Evolutionary conservation across 2,329 filamentous ascomycete genomes (phyloP).

Genomic region (Exophiala aquamarina): DNA sequence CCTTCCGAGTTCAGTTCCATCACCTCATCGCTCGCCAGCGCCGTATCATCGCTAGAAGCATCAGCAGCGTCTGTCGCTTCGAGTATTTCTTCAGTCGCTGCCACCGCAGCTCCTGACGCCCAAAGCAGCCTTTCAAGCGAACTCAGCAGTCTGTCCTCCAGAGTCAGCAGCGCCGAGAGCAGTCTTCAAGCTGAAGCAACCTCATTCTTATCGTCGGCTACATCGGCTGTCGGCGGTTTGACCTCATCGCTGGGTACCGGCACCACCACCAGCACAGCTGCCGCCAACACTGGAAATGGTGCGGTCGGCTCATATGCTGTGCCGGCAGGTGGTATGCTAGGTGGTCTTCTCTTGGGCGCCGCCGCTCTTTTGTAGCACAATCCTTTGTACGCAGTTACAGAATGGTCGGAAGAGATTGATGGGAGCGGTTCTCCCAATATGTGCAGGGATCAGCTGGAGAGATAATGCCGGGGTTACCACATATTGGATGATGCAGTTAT

Average conservation of each 20-base stretch:
- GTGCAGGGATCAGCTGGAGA: too few species aligned
- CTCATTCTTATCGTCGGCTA: conserved; percentile 11
- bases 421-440: too few species aligned
- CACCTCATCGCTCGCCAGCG: conserved; percentile 11
- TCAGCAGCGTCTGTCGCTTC: conserved; percentile 12
- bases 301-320: conserved; percentile 11
- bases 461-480: too few species aligned
- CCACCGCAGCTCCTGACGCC: conserved; percentile 12
- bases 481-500: too few species aligned
- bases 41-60: conserved; percentile 11
- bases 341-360: conserved; percentile 17
- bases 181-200: conserved; percentile 10
- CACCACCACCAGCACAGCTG: conserved; percentile 3
- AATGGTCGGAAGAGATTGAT: too few species aligned
- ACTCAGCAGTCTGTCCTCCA: conserved; percentile 18
- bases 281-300: conserved; percentile 12
- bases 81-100: conserved; percentile 17
- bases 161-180: conserved; percentile 14
- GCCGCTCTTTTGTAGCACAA: conserved; percentile 17
- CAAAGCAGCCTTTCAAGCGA: conserved; percentile 19
- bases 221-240: conserved; percentile 1
- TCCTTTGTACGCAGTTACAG: not conserved
- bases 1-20: conserved; percentile 9
- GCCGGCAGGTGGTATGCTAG: conserved; percentile 17
- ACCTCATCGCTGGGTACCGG: not conserved